These are phyloP conservation scores for Cunninghamia lanceolata DNA, from an alignment of 75 land plant species.

Conservation along the genomic window DNA sequence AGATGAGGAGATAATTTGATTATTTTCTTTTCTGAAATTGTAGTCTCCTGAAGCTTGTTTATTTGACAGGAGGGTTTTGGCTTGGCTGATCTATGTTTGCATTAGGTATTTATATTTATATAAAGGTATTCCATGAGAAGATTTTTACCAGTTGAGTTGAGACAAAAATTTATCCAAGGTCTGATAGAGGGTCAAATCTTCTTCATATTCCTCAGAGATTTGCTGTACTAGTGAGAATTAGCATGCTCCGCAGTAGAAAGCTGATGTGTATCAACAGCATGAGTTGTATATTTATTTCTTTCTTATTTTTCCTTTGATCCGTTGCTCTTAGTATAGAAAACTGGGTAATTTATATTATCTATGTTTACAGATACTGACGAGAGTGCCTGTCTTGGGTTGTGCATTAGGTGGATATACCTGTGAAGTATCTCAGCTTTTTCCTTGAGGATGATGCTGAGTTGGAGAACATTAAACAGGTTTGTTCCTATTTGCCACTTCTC, in stretches of 20 bases:
- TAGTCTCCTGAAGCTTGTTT: neutral
- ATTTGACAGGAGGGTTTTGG: neutral
- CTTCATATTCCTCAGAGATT: neutral
- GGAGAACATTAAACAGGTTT: slow-evolving; percentile 74
- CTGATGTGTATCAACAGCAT: neutral
- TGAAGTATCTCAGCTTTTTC: slow-evolving; percentile 91
- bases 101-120: neutral
- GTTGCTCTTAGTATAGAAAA: neutral
- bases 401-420: slow-evolving; percentile 84
- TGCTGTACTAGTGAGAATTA: neutral
- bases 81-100: neutral
- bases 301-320: neutral
- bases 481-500: neutral
- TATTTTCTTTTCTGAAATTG: neutral
- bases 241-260: neutral
- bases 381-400: neutral
- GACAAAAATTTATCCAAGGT: neutral
- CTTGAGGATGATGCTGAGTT: slow-evolving; percentile 94
- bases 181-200: neutral
- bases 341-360: neutral
- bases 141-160: neutral
- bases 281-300: neutral
- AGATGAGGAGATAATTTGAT: neutral
- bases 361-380: neutral
- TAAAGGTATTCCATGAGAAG: neutral